Percentiles rank a stretch among this genome's conserved stretches.
phyloP scores from a whole-genome alignment of 129 eudicot genomes.

The Lactuca saligna region DNA sequence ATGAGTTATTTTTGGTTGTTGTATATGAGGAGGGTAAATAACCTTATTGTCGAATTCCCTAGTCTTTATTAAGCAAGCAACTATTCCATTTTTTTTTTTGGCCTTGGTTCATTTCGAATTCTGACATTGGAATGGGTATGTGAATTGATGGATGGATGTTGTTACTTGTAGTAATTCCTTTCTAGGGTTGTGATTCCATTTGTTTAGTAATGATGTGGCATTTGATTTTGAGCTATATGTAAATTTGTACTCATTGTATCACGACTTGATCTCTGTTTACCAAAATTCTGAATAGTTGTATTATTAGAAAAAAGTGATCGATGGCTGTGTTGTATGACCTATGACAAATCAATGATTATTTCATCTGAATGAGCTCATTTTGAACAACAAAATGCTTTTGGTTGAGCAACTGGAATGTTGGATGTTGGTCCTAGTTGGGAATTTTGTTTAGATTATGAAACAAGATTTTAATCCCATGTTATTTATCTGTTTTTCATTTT shows the following conservation, averaged over 20 bases:
- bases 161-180: neutral
- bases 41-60: slow-evolving; percentile 30
- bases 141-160: slow-evolving; percentile 7
- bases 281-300: neutral
- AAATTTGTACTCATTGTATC: neutral
- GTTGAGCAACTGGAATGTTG: neutral
- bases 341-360: too few relatives aligned
- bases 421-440: too few relatives aligned
- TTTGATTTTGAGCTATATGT: neutral
- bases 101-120: neutral
- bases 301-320: neutral
- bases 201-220: neutral
- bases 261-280: neutral
- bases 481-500: too few relatives aligned
- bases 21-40: slow-evolving; percentile 36
- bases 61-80: slow-evolving; percentile 23
- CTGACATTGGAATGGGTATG: slow-evolving; percentile 16
- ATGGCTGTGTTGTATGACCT: too few relatives aligned
- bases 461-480: too few relatives aligned
- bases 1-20: slow-evolving; percentile 27
- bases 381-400: too few relatives aligned
- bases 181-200: neutral
- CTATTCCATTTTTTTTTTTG: slow-evolving; percentile 15
- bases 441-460: too few relatives aligned
- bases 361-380: too few relatives aligned